Evolutionary conservation across 2,329 filamentous ascomycete genomes (phyloP).

Genomic region (Colletotrichum graminicola): DNA sequence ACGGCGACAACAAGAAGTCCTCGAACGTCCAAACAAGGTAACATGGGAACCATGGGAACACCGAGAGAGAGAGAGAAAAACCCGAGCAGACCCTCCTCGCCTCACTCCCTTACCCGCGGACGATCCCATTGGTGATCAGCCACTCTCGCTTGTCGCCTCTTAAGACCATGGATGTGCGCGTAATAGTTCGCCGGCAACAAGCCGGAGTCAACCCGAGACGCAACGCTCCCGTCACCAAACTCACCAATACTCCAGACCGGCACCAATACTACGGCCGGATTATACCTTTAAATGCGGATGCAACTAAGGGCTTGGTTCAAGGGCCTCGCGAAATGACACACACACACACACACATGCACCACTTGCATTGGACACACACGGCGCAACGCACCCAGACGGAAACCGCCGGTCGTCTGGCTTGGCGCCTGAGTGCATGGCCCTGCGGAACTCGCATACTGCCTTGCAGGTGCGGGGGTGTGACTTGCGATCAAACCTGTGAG

Average conservation of each 20-base stretch:
- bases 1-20: not conserved
- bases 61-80: not conserved
- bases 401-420: constrained; percentile 28
- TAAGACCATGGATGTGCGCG: constrained; percentile 30
- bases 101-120: not conserved
- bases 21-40: constrained; percentile 18
- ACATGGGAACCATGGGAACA: not conserved
- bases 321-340: constrained; percentile 40
- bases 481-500: constrained; percentile 16
- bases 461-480: constrained; percentile 5
- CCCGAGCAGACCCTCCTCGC: constrained; percentile 1
- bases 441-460: constrained; percentile 24
- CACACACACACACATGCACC: constrained; percentile 29
- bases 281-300: constrained; percentile 40
- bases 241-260: constrained; percentile 2
- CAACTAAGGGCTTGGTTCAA: constrained; percentile 28
- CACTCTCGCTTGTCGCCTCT: constrained; percentile 26
- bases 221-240: constrained; percentile 1
- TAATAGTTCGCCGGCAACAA: constrained; percentile 29
- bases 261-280: constrained; percentile 32
- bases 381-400: constrained; percentile 22
- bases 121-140: not conserved
- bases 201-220: constrained; percentile 15
- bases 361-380: constrained; percentile 26
- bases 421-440: constrained; percentile 27